Base-by-base conservation (phyloP, 495 filamentous ascomycete genomes). In the Bacidia rubella region DNA sequence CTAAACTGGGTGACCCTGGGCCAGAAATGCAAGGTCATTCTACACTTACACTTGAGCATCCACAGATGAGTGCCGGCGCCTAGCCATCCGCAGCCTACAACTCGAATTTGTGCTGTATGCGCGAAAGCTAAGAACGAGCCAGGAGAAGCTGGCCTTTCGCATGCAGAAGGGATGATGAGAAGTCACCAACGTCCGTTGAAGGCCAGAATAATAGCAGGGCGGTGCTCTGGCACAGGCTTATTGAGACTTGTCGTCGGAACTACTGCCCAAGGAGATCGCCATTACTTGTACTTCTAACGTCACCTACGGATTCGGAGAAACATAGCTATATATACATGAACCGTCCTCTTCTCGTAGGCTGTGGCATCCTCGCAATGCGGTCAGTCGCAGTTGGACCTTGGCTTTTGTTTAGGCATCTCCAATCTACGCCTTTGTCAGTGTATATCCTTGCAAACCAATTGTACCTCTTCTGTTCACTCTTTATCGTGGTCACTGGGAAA, bases 391-490 rank as follows among this genome's bases (percentile, higher is more conserved):
- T 52, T 45, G 61, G 62, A 24, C 55, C 63, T 51, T 62, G 58
- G 58, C 50, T 61, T 3, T 63, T 63, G 24, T 51, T 50, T 12
- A 55, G 23, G 26, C 35, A 29, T 52, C 47, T 17, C 53, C 53
- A 7, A 53, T 24, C 55, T 64, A 60, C 53, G 40, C 49, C 47
- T 64, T 63, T 55, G 41, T 51, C 48, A 2, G 2, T 57, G 11
- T 57, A 62, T 29, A 58, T 57, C n/a, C 40, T 53, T 35, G 26
- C 59, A 15, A 53, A 55, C 20, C 51, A 64, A 35, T 27, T 63
- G 10, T 63, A 63, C 38, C 45, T 64, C 49, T 43, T 63, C 25
- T 52, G 57, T 10, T 61, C 62, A 5, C 57, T 64, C 51, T 59
- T 61, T 12, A 54, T 64, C 27, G 52, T 55, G 25, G 32, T 63